Evolutionary conservation across 1,284 basidiomycete species (phyloP).

Genomic region (Leccinum angustisporum): DNA sequence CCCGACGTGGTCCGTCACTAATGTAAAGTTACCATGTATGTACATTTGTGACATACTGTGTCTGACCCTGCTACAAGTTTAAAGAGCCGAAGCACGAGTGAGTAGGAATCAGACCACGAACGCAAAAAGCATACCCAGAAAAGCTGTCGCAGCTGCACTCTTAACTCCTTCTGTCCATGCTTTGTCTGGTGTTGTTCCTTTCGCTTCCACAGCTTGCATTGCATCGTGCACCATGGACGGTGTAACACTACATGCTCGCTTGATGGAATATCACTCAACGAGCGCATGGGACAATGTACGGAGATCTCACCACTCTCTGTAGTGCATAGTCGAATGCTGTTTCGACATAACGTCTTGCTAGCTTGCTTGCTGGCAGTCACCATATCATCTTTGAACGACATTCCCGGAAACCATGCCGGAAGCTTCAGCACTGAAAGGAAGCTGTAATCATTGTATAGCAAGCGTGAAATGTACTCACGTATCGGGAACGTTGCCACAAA

Average conservation of each 20-base stretch:
- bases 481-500: slow-evolving; percentile 13
- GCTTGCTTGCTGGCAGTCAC: neutral
- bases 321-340: neutral
- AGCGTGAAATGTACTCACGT: slow-evolving; percentile 4
- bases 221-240: slow-evolving; percentile 4
- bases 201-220: neutral
- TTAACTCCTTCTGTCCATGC: neutral
- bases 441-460: neutral
- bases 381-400: neutral
- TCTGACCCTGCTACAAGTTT: neutral
- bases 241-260: neutral
- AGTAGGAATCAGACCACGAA: neutral
- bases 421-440: slow-evolving; percentile 5
- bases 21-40: neutral
- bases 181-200: neutral
- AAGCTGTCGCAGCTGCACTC: neutral
- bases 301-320: neutral
- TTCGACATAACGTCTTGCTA: neutral
- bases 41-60: neutral
- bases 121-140: neutral
- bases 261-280: no score
- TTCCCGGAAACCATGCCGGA: slow-evolving; percentile 1
- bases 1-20: no score
- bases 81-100: neutral
- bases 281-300: neutral